Conservation (phyloP, 306 rosid genomes). For the Bauhinia variegata region DNA sequence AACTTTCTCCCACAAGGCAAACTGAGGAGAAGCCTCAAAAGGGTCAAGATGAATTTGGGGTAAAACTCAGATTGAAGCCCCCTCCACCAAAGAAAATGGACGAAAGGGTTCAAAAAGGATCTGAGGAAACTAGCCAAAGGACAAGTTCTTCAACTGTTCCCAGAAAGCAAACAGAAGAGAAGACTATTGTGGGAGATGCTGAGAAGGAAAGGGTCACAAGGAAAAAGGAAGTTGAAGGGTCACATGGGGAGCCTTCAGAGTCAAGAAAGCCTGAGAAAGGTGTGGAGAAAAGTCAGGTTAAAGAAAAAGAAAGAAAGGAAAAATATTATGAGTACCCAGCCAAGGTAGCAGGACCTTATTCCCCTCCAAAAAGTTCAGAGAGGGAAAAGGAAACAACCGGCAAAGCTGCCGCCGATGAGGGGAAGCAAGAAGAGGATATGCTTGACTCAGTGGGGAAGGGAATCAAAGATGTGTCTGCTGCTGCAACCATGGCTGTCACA, state of each 20-base stretch:
- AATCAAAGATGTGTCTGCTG: conserved; percentile 21
- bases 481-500: conserved; percentile 37
- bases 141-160: too few relatives aligned
- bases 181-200: conserved; percentile 5
- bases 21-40: conserved; percentile 17
- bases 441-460: conserved; percentile 18
- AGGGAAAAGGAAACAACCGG: conserved; percentile 26
- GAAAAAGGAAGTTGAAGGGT: conserved; percentile 27
- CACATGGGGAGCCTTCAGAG: conserved; percentile 33
- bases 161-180: too few relatives aligned
- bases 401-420: neutral
- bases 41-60: conserved; percentile 3
- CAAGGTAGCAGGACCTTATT: conserved; percentile 3
- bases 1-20: too few relatives aligned
- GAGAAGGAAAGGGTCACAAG: conserved; percentile 24
- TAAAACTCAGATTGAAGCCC: neutral
- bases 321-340: neutral
- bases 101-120: conserved; percentile 4
- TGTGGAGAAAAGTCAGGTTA: conserved; percentile 11
- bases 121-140: conserved; percentile 21
- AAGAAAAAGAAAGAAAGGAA: conserved; percentile 26
- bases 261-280: conserved; percentile 23
- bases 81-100: neutral
- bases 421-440: conserved; percentile 24
- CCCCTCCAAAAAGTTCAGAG: conserved; percentile 19